Conservation (phyloP, 1,139 yeast genomes). For the Kodamaea sp. region DNA sequence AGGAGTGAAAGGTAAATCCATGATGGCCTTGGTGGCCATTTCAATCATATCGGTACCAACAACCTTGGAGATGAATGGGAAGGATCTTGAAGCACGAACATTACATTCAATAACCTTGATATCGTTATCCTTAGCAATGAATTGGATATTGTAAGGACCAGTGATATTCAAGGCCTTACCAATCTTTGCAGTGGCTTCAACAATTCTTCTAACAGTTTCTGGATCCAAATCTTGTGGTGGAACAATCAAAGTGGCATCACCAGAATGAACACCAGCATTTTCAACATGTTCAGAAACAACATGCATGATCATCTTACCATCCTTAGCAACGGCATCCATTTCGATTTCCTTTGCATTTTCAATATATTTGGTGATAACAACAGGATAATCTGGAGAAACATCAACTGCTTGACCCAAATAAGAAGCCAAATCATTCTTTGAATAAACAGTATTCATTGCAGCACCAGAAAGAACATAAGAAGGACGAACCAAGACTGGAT, state of each 20-base stretch:
- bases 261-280: constrained; percentile 99
- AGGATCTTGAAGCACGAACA: constrained; percentile 96
- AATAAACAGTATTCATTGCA: constrained; percentile 96
- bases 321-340: constrained; percentile 97
- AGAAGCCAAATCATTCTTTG: constrained; percentile 82
- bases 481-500: constrained; percentile 97
- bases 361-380: constrained; percentile 93
- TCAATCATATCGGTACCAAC: constrained; percentile 96
- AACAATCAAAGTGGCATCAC: constrained; percentile 96
- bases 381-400: constrained; percentile 97
- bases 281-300: constrained; percentile 98
- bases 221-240: constrained; percentile 96
- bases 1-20: constrained; percentile 83
- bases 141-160: constrained; percentile 97
- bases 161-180: constrained; percentile 95
- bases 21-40: constrained; percentile 94
- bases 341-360: constrained; percentile 98
- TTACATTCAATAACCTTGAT: constrained; percentile 98
- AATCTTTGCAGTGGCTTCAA: constrained; percentile 92
- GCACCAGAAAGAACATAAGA: constrained; percentile 98
- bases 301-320: constrained; percentile 94
- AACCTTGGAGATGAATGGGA: constrained; percentile 98
- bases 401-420: constrained; percentile 93
- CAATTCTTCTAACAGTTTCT: constrained; percentile 87
- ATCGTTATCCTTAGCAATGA: constrained; percentile 86